Percentiles rank a stretch among this genome's conserved stretches.
These are phyloP conservation scores for Alternaria conjuncta DNA, from an alignment of 2,329 filamentous ascomycete species.

Conservation along the genomic window DNA sequence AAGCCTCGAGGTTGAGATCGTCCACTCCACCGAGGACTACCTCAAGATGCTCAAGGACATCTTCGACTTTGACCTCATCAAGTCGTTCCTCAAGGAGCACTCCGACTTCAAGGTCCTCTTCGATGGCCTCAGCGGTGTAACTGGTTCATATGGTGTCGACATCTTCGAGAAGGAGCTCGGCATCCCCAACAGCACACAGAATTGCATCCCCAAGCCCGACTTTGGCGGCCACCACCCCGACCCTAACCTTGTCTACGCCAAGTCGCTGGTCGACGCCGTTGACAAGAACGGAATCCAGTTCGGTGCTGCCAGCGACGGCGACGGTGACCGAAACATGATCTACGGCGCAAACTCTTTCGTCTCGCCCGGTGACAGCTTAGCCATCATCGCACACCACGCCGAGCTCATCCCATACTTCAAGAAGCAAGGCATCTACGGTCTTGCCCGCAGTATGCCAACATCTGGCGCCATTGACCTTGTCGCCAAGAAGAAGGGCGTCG, in stretches of 20 bases:
- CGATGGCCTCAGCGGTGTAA: conserved; percentile 92
- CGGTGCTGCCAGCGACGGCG: conserved; percentile 93
- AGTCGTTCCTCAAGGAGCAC: conserved; percentile 86
- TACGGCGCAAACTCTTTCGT: conserved; percentile 97
- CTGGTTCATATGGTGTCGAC: conserved; percentile 89
- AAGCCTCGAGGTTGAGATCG: conserved; percentile 87
- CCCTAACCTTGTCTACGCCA: conserved; percentile 95
- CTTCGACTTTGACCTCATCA: conserved; percentile 97
- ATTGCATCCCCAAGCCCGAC: conserved; percentile 90
- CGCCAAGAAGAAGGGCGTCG: conserved; percentile 88
- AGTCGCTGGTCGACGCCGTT: conserved; percentile 91
- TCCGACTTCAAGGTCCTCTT: conserved; percentile 96
- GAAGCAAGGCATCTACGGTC: conserved; percentile 93
- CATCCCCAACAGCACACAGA: conserved; percentile 81
- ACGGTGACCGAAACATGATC: conserved; percentile 99
- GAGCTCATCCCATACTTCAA: conserved; percentile 98
- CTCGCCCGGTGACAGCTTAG: conserved; percentile 94
- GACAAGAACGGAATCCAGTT: conserved; percentile 93
- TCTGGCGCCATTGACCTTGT: conserved; percentile 95
- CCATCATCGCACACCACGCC: conserved; percentile 97
- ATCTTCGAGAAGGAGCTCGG: conserved; percentile 96
- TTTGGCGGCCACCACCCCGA: conserved; percentile 98
- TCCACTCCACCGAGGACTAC: conserved; percentile 93
- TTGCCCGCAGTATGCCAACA: conserved; percentile 97
- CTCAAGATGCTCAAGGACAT: conserved; percentile 96